These are phyloP conservation scores for Podila verticillata DNA, from an alignment of 192 early-diverging fungal genomes.

Conservation along the genomic window DNA sequence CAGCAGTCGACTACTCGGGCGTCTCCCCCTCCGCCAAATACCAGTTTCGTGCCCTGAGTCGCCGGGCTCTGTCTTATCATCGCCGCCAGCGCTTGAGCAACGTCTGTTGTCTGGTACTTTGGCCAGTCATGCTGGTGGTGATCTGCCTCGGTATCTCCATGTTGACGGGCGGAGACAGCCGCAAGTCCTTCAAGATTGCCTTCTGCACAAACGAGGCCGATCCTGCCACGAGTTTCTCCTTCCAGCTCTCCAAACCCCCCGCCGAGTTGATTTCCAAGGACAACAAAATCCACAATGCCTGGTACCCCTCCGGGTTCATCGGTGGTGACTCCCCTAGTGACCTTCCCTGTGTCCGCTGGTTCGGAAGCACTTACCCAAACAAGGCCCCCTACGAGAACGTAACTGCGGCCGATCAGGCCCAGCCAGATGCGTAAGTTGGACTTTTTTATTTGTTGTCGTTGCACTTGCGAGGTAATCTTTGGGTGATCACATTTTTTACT, in stretches of 20 bases:
- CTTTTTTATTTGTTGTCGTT: neutral
- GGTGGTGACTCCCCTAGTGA: neutral
- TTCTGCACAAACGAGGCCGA: constrained; percentile 31
- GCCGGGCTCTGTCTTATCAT: constrained; percentile 38
- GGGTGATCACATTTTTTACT: neutral
- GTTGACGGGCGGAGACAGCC: neutral
- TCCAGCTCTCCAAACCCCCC: neutral
- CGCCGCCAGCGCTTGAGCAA: constrained; percentile 24
- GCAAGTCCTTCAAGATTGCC: neutral
- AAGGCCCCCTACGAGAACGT: constrained; percentile 34
- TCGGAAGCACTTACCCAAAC: constrained; percentile 26
- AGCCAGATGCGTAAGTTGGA: constrained; percentile 25
- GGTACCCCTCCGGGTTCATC: constrained; percentile 9
- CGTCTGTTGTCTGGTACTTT: constrained; percentile 24
- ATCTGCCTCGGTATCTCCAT: constrained; percentile 7
- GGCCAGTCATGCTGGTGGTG: constrained; percentile 25
- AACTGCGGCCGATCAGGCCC: neutral
- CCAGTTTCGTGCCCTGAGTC: constrained; percentile 33
- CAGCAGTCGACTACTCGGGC: constrained; percentile 25
- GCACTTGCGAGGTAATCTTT: too few species aligned
- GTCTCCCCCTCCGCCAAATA: constrained; percentile 16
- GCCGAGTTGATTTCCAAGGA: neutral
- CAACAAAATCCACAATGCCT: neutral
- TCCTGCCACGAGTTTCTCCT: neutral
- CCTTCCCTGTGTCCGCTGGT: constrained; percentile 38